A percentile compares a stretch with the other conserved stretches of the same genome.
Conservation (phyloP, 1,284 basidiomycete genomes). For the Melampsora abietis-canadensis region DNA sequence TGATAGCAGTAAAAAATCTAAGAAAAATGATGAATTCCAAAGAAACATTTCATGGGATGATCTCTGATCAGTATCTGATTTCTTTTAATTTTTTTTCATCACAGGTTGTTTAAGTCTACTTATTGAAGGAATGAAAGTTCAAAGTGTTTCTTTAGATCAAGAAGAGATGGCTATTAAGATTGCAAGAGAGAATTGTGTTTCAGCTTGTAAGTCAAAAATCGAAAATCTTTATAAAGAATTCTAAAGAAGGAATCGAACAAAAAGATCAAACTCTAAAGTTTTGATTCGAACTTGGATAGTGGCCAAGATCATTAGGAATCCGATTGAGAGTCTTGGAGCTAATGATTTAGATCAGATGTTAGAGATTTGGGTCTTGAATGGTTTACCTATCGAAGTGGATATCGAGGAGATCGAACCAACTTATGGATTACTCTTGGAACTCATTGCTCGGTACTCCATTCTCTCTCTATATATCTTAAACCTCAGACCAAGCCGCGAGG, state of each 20-base stretch:
- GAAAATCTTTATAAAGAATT: background rate
- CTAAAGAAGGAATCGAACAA: background rate
- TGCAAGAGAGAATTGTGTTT: conserved; percentile 35
- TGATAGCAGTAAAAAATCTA: too few relatives aligned
- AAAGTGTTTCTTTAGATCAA: too few relatives aligned
- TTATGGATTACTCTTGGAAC: conserved; percentile 32
- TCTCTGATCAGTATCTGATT: background rate
- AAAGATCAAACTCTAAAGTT: background rate
- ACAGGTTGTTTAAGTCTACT: conserved; percentile 18
- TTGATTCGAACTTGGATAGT: background rate
- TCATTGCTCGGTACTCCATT: conserved; percentile 23
- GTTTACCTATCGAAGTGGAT: conserved; percentile 35
- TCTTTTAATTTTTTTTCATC: background rate
- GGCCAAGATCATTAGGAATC: conserved; percentile 33
- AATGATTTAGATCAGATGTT: conserved; percentile 34
- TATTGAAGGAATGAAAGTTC: conserved; percentile 13
- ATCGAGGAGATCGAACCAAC: conserved; percentile 33
- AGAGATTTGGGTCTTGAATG: conserved; percentile 26
- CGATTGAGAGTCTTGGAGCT: conserved; percentile 5
- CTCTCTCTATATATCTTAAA: background rate
- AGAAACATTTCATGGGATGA: too few relatives aligned
- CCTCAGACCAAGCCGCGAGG: background rate
- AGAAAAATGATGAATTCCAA: too few relatives aligned
- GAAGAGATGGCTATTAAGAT: conserved; percentile 15
- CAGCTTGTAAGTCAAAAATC: conserved; percentile 15